Evolutionary conservation across 1,139 yeast genomes (phyloP).

Genomic region (Zygosaccharomyces pseudobailii): DNA sequence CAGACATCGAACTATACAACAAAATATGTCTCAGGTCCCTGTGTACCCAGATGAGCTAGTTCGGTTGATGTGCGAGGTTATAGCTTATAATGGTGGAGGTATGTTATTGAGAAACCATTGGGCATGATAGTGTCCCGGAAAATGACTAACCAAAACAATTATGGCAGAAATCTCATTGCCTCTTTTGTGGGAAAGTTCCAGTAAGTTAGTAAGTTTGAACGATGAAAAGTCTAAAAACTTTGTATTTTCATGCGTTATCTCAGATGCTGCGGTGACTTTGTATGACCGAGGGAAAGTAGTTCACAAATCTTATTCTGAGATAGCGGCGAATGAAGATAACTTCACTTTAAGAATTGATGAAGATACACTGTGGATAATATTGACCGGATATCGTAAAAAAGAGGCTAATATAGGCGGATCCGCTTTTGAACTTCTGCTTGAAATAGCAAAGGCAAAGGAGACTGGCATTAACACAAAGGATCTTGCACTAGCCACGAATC

Average conservation of each 20-base stretch:
- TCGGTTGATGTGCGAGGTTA: conserved; percentile 23
- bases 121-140: neutral
- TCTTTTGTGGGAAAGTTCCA: conserved; percentile 23
- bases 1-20: too few relatives aligned
- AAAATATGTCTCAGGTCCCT: conserved; percentile 4
- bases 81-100: conserved; percentile 32
- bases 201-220: conserved; percentile 13
- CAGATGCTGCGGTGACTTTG: conserved; percentile 15
- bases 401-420: conserved; percentile 40
- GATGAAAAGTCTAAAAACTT: conserved; percentile 22
- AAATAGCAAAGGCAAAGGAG: conserved; percentile 50
- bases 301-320: conserved; percentile 5
- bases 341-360: conserved; percentile 35
- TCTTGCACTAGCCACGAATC: conserved; percentile 52
- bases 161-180: conserved; percentile 15
- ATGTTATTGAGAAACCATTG: conserved; percentile 5
- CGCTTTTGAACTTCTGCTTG: conserved; percentile 42
- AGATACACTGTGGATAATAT: conserved; percentile 39
- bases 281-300: conserved; percentile 5
- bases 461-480: conserved; percentile 57
- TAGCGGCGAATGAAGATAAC: conserved; percentile 11
- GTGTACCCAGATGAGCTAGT: conserved; percentile 31
- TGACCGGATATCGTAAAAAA: conserved; percentile 41
- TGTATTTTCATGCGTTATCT: conserved; percentile 18
- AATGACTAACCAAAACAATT: conserved; percentile 9